Evolutionary conservation across 495 filamentous ascomycete genomes (phyloP).

Genomic region (Penicillium goetzii): DNA sequence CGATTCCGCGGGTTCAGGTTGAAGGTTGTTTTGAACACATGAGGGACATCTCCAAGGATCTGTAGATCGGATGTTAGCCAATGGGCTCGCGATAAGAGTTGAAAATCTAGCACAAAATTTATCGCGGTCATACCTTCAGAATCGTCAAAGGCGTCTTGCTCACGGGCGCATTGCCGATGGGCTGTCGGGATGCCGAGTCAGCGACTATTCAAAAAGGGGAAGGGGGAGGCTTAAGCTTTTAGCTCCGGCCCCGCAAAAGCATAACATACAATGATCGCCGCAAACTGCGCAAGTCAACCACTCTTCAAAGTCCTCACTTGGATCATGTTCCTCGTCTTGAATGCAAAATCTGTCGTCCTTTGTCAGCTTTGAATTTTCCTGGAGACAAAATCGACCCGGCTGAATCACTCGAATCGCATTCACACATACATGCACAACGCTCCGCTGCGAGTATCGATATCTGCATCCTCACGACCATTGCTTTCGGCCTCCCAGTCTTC

Average conservation of each 20-base stretch:
- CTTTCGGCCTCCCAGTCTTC: constrained; percentile 69
- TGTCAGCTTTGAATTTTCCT: constrained; percentile 26
- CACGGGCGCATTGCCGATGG: constrained; percentile 91
- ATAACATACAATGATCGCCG: constrained; percentile 82
- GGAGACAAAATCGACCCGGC: constrained; percentile 2
- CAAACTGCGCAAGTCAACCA: constrained; percentile 80
- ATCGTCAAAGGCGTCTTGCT: constrained; percentile 69
- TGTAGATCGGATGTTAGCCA: constrained; percentile 38
- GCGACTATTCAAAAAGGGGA: constrained; percentile 35
- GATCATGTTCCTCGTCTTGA: constrained; percentile 83
- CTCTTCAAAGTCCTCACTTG: constrained; percentile 84
- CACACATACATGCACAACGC: constrained; percentile 68
- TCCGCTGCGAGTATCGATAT: constrained; percentile 63
- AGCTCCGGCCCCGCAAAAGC: constrained; percentile 28
- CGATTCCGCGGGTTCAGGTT: constrained; percentile 49
- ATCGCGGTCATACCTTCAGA: constrained; percentile 62
- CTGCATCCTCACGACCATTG: constrained; percentile 65
- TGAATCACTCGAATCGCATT: constrained; percentile 15
- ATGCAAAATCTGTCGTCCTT: constrained; percentile 67
- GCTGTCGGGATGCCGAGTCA: constrained; percentile 55
- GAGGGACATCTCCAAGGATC: constrained; percentile 78
- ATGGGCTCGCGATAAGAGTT: constrained; percentile 10
- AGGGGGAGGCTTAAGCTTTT: constrained; percentile 29
- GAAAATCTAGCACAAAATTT: constrained; percentile 4
- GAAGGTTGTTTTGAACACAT: constrained; percentile 70